phyloP scores from a whole-genome alignment of 495 filamentous ascomycete species.

The Penicillium pancosmium region DNA sequence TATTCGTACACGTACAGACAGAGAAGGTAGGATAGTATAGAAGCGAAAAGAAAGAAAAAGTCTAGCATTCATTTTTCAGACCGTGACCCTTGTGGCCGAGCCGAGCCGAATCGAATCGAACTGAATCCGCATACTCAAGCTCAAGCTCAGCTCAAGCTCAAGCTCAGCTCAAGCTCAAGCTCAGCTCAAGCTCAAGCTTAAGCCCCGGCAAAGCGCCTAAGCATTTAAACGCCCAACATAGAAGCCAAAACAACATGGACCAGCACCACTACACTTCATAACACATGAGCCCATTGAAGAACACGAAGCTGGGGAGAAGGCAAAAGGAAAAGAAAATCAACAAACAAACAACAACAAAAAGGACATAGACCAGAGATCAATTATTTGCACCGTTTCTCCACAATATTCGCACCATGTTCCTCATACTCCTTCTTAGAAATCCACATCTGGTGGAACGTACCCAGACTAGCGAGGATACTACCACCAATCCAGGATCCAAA shows the following conservation, averaged over 20 bases:
- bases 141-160: too few relatives aligned
- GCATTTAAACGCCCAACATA: slow-evolving; percentile 18
- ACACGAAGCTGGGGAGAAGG: slow-evolving; percentile 2
- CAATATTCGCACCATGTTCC: slow-evolving; percentile 59
- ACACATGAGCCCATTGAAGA: slow-evolving; percentile 21
- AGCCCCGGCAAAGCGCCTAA: slow-evolving; percentile 23
- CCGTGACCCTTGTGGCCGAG: too few relatives aligned
- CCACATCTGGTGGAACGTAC: slow-evolving; percentile 99
- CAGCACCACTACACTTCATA: slow-evolving; percentile 15
- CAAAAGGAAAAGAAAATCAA: neutral
- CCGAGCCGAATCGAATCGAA: too few relatives aligned
- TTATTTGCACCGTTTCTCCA: slow-evolving; percentile 65
- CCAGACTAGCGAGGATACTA: slow-evolving; percentile 92
- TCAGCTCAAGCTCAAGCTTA: slow-evolving; percentile 13
- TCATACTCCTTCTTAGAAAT: slow-evolving; percentile 74
- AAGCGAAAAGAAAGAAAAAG: neutral
- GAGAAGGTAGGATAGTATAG: neutral
- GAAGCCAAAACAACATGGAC: neutral
- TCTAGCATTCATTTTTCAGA: too few relatives aligned
- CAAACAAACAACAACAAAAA: neutral
- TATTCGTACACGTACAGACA: slow-evolving; percentile 4
- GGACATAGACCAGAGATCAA: neutral
- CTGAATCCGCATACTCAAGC: too few relatives aligned
- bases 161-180: too few relatives aligned
- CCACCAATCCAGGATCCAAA: slow-evolving; percentile 96